Evolutionary conservation across 2,329 filamentous ascomycete genomes (phyloP).

Genomic region (Fusarium torulosum): DNA sequence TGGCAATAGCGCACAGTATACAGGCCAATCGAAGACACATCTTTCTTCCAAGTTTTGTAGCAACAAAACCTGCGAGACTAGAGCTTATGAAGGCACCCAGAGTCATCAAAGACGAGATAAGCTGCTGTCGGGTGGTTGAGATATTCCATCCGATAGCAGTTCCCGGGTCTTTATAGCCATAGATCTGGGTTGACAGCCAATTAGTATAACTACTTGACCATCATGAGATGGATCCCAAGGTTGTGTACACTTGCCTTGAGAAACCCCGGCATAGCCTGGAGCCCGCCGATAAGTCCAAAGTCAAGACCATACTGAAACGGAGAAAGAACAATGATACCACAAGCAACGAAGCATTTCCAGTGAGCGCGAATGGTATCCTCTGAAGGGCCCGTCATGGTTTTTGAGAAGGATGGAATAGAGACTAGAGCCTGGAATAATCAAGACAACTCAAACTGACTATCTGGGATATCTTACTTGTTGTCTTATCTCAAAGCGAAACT

Average conservation of each 20-base stretch:
- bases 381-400: conserved; percentile 20
- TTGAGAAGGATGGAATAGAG: not conserved
- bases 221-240: fast-evolving
- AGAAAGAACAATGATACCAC: conserved; percentile 38
- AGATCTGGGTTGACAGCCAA: conserved; percentile 9
- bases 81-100: conserved; percentile 44
- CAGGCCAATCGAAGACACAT: conserved; percentile 40
- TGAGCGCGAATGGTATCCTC: conserved; percentile 40
- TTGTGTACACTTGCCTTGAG: conserved; percentile 14
- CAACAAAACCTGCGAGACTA: conserved; percentile 37
- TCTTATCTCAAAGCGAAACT: too few relatives aligned
- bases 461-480: too few relatives aligned
- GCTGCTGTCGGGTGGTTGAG: conserved; percentile 39
- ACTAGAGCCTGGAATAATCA: not conserved
- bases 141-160: conserved; percentile 46
- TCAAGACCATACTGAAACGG: conserved; percentile 45
- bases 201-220: not conserved
- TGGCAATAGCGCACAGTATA: conserved; percentile 36
- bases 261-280: conserved; percentile 44
- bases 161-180: conserved; percentile 38
- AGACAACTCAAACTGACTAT: not conserved
- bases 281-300: conserved; percentile 41
- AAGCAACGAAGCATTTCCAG: conserved; percentile 43
- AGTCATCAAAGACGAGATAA: conserved; percentile 44
- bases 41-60: conserved; percentile 34